Base-by-base conservation (phyloP, 2,329 filamentous ascomycete species). In the Colletotrichum spinosum region DNA sequence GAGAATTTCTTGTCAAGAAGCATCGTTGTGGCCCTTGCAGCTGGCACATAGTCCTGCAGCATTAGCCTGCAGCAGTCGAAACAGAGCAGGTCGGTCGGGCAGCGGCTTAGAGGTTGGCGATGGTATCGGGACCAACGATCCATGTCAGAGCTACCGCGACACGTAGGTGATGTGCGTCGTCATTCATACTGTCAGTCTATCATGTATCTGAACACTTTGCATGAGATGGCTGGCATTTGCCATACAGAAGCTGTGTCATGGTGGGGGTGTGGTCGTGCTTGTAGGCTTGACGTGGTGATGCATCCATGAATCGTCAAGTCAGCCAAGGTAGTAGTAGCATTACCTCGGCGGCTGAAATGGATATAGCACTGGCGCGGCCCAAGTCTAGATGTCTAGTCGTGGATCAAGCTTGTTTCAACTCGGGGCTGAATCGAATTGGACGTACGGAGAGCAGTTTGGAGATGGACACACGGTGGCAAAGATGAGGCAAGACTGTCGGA, bases 201-300 rank as follows among this genome's bases (percentile, higher is more conserved):
- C 5, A 25, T 25, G 25, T 25, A 25, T 25, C 25, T 13, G 12
- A 52, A 49, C n/a, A 41, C 25, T 25, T 57, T 53, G 55, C 4
- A 25, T 25, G 25, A 25, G 25, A 25, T 25, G 35, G 7, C n/a
- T 10, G 9, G 25, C 49, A n/a, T 17, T 35, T 58, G 39, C 46
- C 37, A 12, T 35, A 48, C 35, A 42, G 42, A 25, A 33, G 34
- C 15, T 41, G 6, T 38, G 13, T n/a, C 33, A 3, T 17, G 48
- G 33, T n/a, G 17, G 9, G 39, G 56, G 46, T 17, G 60, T 44
- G 41, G 38, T 49, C 46, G 8, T 50, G 41, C 25, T 25, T 25
- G 25, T 25, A 25, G 34, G 13, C 45, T 49, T 51, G 46, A 46
- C 52, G 62, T 55, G 51, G 62, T 65, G 57, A 39, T 60, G 61